Evolutionary conservation across 768 basidiomycete species (phyloP).

Genomic region (Leucocoprinus birnbaumii): DNA sequence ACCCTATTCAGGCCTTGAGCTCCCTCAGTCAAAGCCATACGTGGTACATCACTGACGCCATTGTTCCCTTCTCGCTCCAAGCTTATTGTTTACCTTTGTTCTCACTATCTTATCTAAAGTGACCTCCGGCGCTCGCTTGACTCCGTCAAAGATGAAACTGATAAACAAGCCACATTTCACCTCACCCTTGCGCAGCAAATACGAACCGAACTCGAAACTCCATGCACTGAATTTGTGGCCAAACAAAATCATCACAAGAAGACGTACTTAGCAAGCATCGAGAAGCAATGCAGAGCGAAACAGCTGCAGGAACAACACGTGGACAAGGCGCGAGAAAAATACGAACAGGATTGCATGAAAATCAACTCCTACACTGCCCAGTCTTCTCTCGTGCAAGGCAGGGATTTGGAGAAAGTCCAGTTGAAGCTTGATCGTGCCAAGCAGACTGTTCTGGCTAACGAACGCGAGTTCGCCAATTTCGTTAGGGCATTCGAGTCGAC

Average conservation of each 20-base stretch:
- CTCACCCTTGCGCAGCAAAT: slow-evolving; percentile 72
- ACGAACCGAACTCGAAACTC: slow-evolving; percentile 70
- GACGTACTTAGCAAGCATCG: slow-evolving; percentile 68
- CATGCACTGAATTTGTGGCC: slow-evolving; percentile 53
- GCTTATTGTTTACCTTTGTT: neutral
- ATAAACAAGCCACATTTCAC: slow-evolving; percentile 75
- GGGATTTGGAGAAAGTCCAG: slow-evolving; percentile 88
- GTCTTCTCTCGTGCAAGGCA: slow-evolving; percentile 86
- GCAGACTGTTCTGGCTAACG: slow-evolving; percentile 86
- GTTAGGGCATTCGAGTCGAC: slow-evolving; percentile 78
- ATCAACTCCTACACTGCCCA: slow-evolving; percentile 96
- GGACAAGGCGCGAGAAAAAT: slow-evolving; percentile 87
- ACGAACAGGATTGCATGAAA: slow-evolving; percentile 87
- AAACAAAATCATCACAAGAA: slow-evolving; percentile 75
- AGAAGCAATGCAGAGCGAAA: slow-evolving; percentile 90
- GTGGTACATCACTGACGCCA: neutral
- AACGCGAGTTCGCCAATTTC: slow-evolving; percentile 90
- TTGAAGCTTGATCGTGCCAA: slow-evolving; percentile 88
- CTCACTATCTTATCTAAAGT: slow-evolving; percentile 38
- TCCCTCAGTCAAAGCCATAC: neutral
- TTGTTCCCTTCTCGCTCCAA: slow-evolving; percentile 1
- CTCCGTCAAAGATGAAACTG: slow-evolving; percentile 79
- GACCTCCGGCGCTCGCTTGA: slow-evolving; percentile 82
- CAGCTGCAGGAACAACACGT: slow-evolving; percentile 85
- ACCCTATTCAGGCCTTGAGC: neutral